Base-by-base conservation (phyloP, 2,329 filamentous ascomycete genomes). In the Massarina eburnea region DNA sequence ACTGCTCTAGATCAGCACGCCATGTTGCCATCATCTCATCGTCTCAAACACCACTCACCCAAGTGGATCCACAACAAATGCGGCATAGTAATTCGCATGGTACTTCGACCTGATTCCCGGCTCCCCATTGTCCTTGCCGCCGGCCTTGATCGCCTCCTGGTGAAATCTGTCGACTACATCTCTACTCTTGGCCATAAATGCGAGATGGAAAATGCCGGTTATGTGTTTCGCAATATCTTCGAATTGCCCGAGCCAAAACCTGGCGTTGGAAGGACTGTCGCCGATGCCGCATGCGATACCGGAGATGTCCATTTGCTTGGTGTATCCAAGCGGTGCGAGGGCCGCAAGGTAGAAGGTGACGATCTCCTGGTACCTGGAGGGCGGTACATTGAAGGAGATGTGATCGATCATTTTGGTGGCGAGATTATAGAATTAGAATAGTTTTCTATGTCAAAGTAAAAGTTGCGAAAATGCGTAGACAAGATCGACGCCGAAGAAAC, bases 391-490 rank as follows among this genome's bases (percentile, higher is more conserved):
- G 41, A 64, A 55, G 30, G 40, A 43, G 41, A 59, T 37, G 51
- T 65, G 60, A 41, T 61, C 54, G 42, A 60, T 35, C n/a, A 41
- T 43, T 5, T 91, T 76, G 1, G 71, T 76, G 0, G 62, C n/a
- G 12, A 39, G 8, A 36, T 7, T 36, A 26, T 26, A 26, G 24
- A 12, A 12, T 26, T 26, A 7, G 24, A 26, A 26, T 7, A 26
- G 24, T n/a, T n/a, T n/a, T n/a, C n/a, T n/a, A n/a, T n/a, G n/a
- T n/a, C n/a, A n/a, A n/a, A n/a, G n/a, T n/a, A n/a, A n/a, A n/a
- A n/a, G n/a, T n/a, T n/a, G n/a, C n/a, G n/a, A n/a, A n/a, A n/a
- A n/a, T n/a, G n/a, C n/a, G n/a, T n/a, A n/a, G n/a, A n/a, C n/a
- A n/a, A n/a, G n/a, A n/a, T n/a, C n/a, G n/a, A n/a, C n/a, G n/a